A percentile compares a stretch with the other conserved stretches of the same genome.
These are phyloP conservation scores for Leptographium wingfieldii DNA, from an alignment of 2,329 filamentous ascomycete species.

Conservation along the genomic window DNA sequence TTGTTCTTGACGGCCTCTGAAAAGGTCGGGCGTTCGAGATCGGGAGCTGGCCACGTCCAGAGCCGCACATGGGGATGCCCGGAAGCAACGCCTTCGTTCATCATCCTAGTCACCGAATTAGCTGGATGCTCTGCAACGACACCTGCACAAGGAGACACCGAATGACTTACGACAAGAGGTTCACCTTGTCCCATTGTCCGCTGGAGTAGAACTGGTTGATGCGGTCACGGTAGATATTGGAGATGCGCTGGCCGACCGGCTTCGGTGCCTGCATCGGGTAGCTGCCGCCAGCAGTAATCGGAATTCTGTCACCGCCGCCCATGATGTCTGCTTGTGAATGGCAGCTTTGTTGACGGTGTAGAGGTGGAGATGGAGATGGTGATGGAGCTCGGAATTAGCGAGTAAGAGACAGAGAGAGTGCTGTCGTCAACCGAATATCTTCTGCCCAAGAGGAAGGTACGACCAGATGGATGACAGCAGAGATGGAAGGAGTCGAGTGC, in stretches of 20 bases:
- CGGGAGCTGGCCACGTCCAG: constrained; percentile 72
- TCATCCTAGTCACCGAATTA: constrained; percentile 38
- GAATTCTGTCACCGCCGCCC: constrained; percentile 13
- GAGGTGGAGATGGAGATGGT: background rate
- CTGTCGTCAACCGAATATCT: background rate
- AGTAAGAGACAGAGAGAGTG: background rate
- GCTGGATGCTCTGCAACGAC: background rate
- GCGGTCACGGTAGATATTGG: constrained; percentile 13
- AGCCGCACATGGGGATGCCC: constrained; percentile 72
- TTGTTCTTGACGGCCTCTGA: constrained; percentile 64
- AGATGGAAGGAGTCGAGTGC: constrained; percentile 1
- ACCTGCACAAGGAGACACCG: background rate
- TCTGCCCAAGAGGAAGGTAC: background rate
- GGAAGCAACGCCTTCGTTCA: constrained; percentile 52
- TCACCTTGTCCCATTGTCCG: constrained; percentile 15
- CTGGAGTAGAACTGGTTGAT: constrained; percentile 14
- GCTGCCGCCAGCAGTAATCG: constrained; percentile 6
- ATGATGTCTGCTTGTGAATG: constrained; percentile 5
- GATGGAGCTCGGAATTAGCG: background rate
- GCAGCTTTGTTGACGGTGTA: background rate
- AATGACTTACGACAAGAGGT: constrained; percentile 13
- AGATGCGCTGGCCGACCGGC: constrained; percentile 15
- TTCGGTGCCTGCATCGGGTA: constrained; percentile 14
- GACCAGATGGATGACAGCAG: background rate
- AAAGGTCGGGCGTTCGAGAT: constrained; percentile 71